These are phyloP conservation scores for Lojkania enalia DNA, from an alignment of 2,329 filamentous ascomycete species.

Conservation along the genomic window DNA sequence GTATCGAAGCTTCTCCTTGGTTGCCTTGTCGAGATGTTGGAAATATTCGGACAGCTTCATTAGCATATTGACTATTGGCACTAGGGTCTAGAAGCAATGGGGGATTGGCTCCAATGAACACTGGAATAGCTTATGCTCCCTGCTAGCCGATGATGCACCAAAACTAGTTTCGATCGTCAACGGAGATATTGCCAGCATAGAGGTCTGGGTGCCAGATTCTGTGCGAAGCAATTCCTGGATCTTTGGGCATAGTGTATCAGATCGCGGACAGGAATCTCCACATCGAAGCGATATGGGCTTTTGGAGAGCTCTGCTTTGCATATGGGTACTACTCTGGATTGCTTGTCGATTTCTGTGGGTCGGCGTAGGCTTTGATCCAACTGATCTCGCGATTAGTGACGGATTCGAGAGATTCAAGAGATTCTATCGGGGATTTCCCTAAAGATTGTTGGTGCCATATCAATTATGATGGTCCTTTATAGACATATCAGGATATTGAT, in stretches of 20 bases:
- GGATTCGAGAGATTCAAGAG: slow-evolving; percentile 30
- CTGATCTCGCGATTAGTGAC: slow-evolving; percentile 40
- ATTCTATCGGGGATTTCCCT: slow-evolving; percentile 29
- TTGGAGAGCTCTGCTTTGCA: slow-evolving; percentile 30
- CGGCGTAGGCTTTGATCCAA: slow-evolving; percentile 32
- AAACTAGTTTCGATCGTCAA: slow-evolving; percentile 26
- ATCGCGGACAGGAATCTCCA: slow-evolving; percentile 26
- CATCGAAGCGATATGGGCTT: slow-evolving; percentile 24
- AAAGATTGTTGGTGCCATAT: slow-evolving; percentile 12
- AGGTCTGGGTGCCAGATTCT: slow-evolving; percentile 36
- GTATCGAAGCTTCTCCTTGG: slow-evolving; percentile 25
- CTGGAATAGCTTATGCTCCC: slow-evolving; percentile 23
- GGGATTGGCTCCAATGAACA: slow-evolving; percentile 30
- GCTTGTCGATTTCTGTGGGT: slow-evolving; percentile 27
- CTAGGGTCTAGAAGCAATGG: slow-evolving; percentile 28
- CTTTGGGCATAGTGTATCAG: slow-evolving; percentile 29
- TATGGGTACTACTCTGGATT: slow-evolving; percentile 39
- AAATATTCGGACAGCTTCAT: slow-evolving; percentile 33
- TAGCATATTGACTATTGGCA: slow-evolving; percentile 30
- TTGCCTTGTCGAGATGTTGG: slow-evolving; percentile 25
- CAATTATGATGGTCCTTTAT: slow-evolving; percentile 1
- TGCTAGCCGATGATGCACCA: slow-evolving; percentile 38
- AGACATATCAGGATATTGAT: slow-evolving; percentile 29
- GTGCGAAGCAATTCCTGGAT: slow-evolving; percentile 23
- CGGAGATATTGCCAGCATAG: slow-evolving; percentile 33